phyloP scores from a whole-genome alignment of 768 basidiomycete genomes.

The Auricularia heimuer region DNA sequence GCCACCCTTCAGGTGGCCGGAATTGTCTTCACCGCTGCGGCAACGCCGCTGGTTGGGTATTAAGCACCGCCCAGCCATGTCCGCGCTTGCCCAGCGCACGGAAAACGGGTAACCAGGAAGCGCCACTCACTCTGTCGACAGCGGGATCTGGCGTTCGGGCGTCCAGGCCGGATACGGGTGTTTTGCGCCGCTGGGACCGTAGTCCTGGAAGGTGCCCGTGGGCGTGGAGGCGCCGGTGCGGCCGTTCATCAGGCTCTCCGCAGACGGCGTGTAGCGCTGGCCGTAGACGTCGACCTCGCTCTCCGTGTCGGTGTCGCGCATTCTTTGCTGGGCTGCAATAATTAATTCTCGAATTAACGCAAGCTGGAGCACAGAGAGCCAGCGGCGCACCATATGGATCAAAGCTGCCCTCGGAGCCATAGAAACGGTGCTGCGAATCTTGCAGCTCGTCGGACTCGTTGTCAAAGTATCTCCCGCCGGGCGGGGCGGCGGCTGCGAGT shows the following conservation, averaged over 20 bases:
- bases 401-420: constrained; percentile 55
- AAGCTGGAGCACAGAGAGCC: neutral
- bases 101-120: neutral
- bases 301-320: constrained; percentile 52
- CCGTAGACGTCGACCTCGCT: constrained; percentile 70
- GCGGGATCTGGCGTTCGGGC: constrained; percentile 83
- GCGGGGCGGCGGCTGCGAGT: constrained; percentile 7
- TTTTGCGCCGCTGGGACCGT: constrained; percentile 44
- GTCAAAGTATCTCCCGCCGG: constrained; percentile 47
- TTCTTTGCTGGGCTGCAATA: constrained; percentile 43
- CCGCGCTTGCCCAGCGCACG: neutral
- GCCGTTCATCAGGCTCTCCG: constrained; percentile 52
- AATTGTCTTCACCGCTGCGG: no score
- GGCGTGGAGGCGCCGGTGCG: constrained; percentile 24
- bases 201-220: constrained; percentile 65
- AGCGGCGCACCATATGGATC: constrained; percentile 45
- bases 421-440: constrained; percentile 36
- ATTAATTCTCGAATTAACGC: neutral
- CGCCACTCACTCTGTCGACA: constrained; percentile 67
- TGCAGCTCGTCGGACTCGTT: constrained; percentile 57
- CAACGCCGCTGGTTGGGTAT: no score
- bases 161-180: constrained; percentile 96
- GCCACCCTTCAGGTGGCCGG: no score
- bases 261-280: constrained; percentile 60
- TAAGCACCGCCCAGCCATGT: no score